Conservation (phyloP, 1,139 yeast species). For the Yamadazyma mexicana region DNA sequence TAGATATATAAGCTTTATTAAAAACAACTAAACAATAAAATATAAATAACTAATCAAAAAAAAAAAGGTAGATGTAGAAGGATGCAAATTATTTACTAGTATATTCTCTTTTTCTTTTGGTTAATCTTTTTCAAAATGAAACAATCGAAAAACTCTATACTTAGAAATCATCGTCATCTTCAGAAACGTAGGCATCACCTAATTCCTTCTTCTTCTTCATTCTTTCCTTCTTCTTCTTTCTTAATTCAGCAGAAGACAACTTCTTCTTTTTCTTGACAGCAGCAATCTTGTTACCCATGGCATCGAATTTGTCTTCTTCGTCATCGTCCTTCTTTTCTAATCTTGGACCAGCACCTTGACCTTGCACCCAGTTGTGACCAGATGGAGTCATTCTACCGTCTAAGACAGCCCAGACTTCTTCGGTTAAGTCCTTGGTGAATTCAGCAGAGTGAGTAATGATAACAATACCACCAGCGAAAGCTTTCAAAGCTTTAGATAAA, state of each 20-base stretch:
- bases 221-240: conserved; percentile 99
- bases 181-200: conserved; percentile 98
- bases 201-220: conserved; percentile 99
- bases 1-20: conserved; percentile 20
- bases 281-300: conserved; percentile 99
- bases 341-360: conserved; percentile 99
- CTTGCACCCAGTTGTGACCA: conserved; percentile 99
- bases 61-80: conserved; percentile 9
- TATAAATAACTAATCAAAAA: conserved; percentile 11
- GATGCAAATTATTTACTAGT: conserved; percentile 2
- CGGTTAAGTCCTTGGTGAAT: conserved; percentile 97
- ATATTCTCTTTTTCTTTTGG: too few relatives aligned
- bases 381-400: conserved; percentile 99
- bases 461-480: conserved; percentile 99
- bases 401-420: conserved; percentile 99
- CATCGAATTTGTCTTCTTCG: conserved; percentile 98
- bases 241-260: conserved; percentile 97
- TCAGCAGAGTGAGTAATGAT: conserved; percentile 99
- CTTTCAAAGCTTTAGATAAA: conserved; percentile 97
- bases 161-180: conserved; percentile 71
- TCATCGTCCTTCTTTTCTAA: conserved; percentile 90
- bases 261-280: conserved; percentile 94
- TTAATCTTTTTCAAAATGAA: background rate
- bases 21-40: conserved; percentile 18
- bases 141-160: conserved; percentile 4